Evolutionary conservation across 345 rosid genomes (phyloP), one percentile per base, ranked within the genome.

Genomic region (Bruguiera gymnorhiza): DNA sequence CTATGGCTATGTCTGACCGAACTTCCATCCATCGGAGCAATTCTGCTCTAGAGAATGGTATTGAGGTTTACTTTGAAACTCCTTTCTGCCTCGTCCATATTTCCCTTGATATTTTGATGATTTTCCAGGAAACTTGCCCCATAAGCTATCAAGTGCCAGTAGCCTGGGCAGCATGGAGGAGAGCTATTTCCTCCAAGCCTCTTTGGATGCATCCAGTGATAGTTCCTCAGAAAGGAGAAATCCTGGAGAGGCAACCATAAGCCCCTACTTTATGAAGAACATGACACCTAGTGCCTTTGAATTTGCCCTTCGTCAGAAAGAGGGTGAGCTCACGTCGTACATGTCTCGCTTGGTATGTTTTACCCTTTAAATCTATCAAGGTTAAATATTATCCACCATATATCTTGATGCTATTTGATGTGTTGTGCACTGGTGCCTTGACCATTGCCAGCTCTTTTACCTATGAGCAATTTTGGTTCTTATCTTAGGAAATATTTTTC

Each of bases 111-210:
- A 31, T 57, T 34, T 70, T 65, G 48, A 55, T 6, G 26, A 72
- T 57, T 53, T 29, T 80, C 71, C 86, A 90, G 99, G 94, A 77
- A 80, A 70, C 83, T 79, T 86, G 85, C 74, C 73, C 54, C 85
- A 95, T 56, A 96, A 83, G 74, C 90, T 87, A 69, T 92, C 98
- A 70, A 96, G 78, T 63, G 85, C 96, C 60, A 84, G 90, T 81
- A 96, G 99, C 81, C 77, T 91, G 54, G 93, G 96, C 65, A 89
- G 97, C 85, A 83, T 90, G 88, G 99, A 96, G 87, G 99, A 92
- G 82, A 89, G 99, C 79, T 87, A 90, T 81, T 96, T 79, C 79
- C 91, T 96, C 68, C 98, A 92, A 80, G 91, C 98, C 62, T 90
- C 99, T 63, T 83, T 96, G 76, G 98, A 90, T 75, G 83, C 96